Evolutionary conservation across 148 eudicot species (phyloP).

Genomic region (Chenopodium album): DNA sequence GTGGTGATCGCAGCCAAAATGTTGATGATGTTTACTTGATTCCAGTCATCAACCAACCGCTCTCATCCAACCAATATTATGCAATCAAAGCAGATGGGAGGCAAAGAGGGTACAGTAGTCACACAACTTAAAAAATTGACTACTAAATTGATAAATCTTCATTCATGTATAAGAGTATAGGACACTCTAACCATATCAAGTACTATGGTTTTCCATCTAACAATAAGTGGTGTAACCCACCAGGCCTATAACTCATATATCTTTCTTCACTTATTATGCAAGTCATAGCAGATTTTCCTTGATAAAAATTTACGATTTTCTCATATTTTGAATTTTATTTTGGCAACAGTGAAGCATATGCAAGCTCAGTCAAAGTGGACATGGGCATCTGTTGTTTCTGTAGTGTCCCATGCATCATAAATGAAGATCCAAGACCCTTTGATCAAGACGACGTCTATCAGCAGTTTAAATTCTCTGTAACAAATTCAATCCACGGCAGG

Average conservation of each 20-base stretch:
- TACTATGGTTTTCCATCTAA: no score
- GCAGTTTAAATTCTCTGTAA: conserved; percentile 48
- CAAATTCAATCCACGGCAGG: neutral
- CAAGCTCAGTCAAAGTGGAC: conserved; percentile 21
- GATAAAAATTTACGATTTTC: neutral
- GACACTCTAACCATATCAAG: no score
- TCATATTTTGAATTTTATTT: neutral
- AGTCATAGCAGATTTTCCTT: no score
- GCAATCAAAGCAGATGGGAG: conserved; percentile 34
- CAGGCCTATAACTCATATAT: no score
- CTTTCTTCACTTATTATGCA: no score
- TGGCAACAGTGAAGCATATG: conserved; percentile 16
- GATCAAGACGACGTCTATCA: conserved; percentile 58
- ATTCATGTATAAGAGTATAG: no score
- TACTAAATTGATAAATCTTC: no score
- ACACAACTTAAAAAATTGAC: neutral
- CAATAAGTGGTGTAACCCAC: no score
- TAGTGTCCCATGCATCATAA: conserved; percentile 3
- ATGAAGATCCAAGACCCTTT: conserved; percentile 51
- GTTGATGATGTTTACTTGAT: conserved; percentile 32
- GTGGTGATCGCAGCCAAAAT: no score
- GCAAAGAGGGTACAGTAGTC: conserved; percentile 30
- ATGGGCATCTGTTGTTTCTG: conserved; percentile 18
- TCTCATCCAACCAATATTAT: conserved; percentile 36
- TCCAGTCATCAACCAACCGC: conserved; percentile 38